Evolutionary conservation across 2,329 filamentous ascomycete species (phyloP), one percentile per base, ranked within the genome.

Genomic region (Epichloe scottii): DNA sequence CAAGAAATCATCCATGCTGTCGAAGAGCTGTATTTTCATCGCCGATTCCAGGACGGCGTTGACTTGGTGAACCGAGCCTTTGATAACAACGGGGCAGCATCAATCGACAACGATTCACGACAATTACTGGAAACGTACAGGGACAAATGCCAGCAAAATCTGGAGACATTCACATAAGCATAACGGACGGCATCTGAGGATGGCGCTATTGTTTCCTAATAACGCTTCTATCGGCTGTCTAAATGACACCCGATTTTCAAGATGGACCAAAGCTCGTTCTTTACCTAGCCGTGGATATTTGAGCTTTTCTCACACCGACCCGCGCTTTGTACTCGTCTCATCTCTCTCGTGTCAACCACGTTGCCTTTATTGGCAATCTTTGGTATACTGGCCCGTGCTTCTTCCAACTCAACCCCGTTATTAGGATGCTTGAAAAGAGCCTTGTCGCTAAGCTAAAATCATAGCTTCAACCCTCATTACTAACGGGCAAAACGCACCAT

Each of bases 11-110:
- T 79, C 19, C 76, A 80, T 57, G 77, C 77, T 0, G 72, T 76
- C 7, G 77, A 80, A 59, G 77, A 81, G 62, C 66, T 80, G 43
- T 80, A 80, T 57, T 80, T 77, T 60, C 74, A 74, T 56, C 63
- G 68, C 5, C 64, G 70, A 35, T 80, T 70, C 52, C 60, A 62
- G 1, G 70, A 76, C 50, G 75, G 70, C 2, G 64, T 68, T n/a
- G 57, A 59, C 11, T 69, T 80, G 43, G 62, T 71, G 5, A 51
- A 57, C 2, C 55, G 58, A 4, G 62, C 72, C 0, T 58, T 77
- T 5, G 55, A 57, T 6, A 61, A 60, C 4, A 59, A 56, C 7
- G 60, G 56, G 14, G 58, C 54, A 4, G 56, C 59, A 4, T 65
- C 60, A 6, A 53, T 78, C 12, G 75, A 79, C 26, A 54, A 54